Conservation (phyloP, 2,329 filamentous ascomycete species). For the Epichloe baconii region DNA sequence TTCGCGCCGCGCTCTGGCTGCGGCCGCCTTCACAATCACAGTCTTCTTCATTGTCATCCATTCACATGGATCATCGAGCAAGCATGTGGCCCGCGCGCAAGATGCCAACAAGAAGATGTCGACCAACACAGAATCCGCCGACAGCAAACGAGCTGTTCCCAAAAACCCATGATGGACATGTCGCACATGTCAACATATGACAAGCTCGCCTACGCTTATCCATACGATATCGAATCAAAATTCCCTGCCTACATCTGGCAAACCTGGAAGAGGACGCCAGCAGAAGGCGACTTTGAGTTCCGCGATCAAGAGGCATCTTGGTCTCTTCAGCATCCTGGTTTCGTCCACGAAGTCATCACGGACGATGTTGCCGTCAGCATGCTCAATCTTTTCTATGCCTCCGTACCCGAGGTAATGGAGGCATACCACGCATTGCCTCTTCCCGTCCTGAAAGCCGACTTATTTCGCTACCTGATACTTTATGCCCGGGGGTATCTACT, state of each 20-base stretch:
- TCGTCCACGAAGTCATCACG: constrained; percentile 95
- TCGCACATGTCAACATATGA: constrained; percentile 58
- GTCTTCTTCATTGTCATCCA: constrained; percentile 56
- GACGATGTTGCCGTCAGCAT: constrained; percentile 74
- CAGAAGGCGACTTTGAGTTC: constrained; percentile 65
- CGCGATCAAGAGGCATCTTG: constrained; percentile 79
- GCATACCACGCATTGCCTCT: constrained; percentile 62
- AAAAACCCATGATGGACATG: constrained; percentile 54
- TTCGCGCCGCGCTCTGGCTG: constrained; percentile 61
- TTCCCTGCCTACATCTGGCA: constrained; percentile 99
- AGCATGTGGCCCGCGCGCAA: constrained; percentile 2
- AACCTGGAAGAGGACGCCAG: constrained; percentile 86
- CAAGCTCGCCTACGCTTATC: constrained; percentile 87
- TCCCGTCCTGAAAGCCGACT: constrained; percentile 65
- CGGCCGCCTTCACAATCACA: constrained; percentile 54
- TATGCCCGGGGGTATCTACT: constrained; percentile 58
- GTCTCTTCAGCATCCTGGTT: constrained; percentile 75
- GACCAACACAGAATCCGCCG: constrained; percentile 10
- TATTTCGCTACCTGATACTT: constrained; percentile 62
- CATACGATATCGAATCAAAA: constrained; percentile 76
- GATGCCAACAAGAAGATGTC: constrained; percentile 10
- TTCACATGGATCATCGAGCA: constrained; percentile 28
- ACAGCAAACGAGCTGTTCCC: constrained; percentile 2
- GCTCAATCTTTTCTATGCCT: constrained; percentile 74
- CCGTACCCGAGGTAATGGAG: constrained; percentile 65